Conservation (phyloP, 371 early-diverging fungal species). For the Coemansia sp. region DNA sequence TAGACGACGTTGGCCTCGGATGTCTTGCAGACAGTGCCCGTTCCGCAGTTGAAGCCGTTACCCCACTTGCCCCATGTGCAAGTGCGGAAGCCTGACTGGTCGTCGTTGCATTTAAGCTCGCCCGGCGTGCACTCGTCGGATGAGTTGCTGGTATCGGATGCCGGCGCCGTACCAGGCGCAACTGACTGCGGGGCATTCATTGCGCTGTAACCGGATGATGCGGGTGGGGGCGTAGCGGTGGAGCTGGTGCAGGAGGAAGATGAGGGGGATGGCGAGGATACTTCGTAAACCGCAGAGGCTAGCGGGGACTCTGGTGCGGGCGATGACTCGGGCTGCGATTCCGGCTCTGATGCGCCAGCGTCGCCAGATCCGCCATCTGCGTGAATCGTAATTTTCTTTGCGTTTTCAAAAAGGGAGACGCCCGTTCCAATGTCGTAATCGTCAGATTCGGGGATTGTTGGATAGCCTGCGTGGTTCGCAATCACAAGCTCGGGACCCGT, state of each 20-base stretch:
- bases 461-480: slow-evolving; percentile 6
- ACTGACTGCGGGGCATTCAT: not conserved
- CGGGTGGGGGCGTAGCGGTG: not conserved
- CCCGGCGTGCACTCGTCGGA: slow-evolving; percentile 12
- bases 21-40: slow-evolving; percentile 17
- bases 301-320: no score
- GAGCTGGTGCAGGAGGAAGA: not conserved
- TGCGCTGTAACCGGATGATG: not conserved
- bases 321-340: no score
- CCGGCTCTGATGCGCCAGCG: no score
- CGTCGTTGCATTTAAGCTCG: not conserved
- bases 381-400: no score
- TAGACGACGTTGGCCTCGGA: not conserved
- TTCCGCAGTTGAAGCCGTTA: not conserved
- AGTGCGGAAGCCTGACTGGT: slow-evolving; percentile 10
- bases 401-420: not conserved
- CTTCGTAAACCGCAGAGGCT: no score
- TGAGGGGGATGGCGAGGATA: no score
- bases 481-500: slow-evolving; percentile 16
- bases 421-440: slow-evolving; percentile 3
- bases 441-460: slow-evolving; percentile 13
- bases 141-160: no score
- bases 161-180: not conserved
- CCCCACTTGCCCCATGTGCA: slow-evolving; percentile 21
- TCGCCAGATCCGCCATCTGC: no score